Conservation (phyloP, 164 flowering plant species). For the Vitis rotundifolia region DNA sequence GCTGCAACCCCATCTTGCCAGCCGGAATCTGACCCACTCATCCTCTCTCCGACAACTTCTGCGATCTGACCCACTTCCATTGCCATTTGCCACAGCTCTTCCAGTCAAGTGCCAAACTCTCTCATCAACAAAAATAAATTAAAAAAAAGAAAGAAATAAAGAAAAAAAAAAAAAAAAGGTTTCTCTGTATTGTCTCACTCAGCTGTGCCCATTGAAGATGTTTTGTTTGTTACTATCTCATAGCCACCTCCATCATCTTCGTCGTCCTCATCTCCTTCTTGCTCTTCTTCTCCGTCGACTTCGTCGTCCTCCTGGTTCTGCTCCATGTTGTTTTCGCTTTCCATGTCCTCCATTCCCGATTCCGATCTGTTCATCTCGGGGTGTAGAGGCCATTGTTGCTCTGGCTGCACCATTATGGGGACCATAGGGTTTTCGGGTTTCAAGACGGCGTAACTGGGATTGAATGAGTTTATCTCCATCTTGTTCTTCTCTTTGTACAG, state of each 20-base stretch:
- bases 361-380: slow-evolving; percentile 10
- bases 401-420: slow-evolving; percentile 57
- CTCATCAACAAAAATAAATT: neutral
- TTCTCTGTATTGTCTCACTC: slow-evolving; percentile 7
- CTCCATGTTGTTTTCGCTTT: slow-evolving; percentile 19
- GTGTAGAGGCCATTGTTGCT: slow-evolving; percentile 63
- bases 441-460: neutral
- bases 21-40: slow-evolving; percentile 3
- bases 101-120: neutral
- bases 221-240: slow-evolving; percentile 47
- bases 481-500: slow-evolving; percentile 51
- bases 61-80: neutral
- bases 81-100: neutral
- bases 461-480: slow-evolving; percentile 5
- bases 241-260: slow-evolving; percentile 36
- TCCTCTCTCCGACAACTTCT: slow-evolving; percentile 1
- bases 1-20: neutral
- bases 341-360: slow-evolving; percentile 18
- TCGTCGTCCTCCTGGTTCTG: slow-evolving; percentile 17
- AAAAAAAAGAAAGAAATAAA: neutral
- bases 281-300: slow-evolving; percentile 28
- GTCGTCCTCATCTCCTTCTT: slow-evolving; percentile 30
- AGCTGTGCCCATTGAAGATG: slow-evolving; percentile 19
- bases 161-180: too few relatives aligned
- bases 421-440: slow-evolving; percentile 22